Base-by-base conservation (phyloP, 2,329 filamentous ascomycete species). In the Alternaria viburni region DNA sequence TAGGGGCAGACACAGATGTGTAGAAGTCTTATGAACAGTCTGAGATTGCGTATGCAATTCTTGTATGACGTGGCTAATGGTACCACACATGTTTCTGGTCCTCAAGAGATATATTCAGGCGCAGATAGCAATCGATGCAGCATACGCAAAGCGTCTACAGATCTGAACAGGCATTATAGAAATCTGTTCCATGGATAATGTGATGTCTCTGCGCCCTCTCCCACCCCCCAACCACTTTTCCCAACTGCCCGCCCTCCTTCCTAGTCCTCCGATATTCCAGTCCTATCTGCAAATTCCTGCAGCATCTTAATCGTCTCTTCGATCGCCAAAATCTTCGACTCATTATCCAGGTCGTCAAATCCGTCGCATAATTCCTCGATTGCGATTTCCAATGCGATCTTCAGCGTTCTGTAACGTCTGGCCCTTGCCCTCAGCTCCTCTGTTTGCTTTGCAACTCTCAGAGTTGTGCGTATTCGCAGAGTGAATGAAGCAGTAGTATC, bases 401-500 rank as follows among this genome's bases (percentile, higher is more conserved):
- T 9, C 15, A 9, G 15, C 32, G 32, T 8, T 41, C 3, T 41
- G 32, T 5, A 5, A 41, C 36, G 36, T 17, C 8, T 10, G 36
- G 3, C 11, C 36, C 11, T 41, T 1, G 36, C 36, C 36, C 36
- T 41, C 36, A 41, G 36, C 9, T 41, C 36, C 2, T 41, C 36
- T 5, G 7, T 41, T 5, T 41, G 36, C 36, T 41, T 41, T 17
- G 1, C 36, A 11, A 3, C 36, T 41, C 32, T 0, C 15, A 1
- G 32, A 41, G 1, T 3, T n/a, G 32, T 1, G 32, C 32, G 1
- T 41, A 4, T 41, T 41, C 32, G 3, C 3, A 41, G 15, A 41
- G 8, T 17, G 2, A 1, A 10, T n/a, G 32, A 6, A 41, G 32
- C 0, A 41, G 1, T 2, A n/a, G 15, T 4, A 41, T 0, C 1